Evolutionary conservation across 2,329 filamentous ascomycete species (phyloP), one percentile per base, ranked within the genome.

Genomic region (Colletotrichum orchidophilum): DNA sequence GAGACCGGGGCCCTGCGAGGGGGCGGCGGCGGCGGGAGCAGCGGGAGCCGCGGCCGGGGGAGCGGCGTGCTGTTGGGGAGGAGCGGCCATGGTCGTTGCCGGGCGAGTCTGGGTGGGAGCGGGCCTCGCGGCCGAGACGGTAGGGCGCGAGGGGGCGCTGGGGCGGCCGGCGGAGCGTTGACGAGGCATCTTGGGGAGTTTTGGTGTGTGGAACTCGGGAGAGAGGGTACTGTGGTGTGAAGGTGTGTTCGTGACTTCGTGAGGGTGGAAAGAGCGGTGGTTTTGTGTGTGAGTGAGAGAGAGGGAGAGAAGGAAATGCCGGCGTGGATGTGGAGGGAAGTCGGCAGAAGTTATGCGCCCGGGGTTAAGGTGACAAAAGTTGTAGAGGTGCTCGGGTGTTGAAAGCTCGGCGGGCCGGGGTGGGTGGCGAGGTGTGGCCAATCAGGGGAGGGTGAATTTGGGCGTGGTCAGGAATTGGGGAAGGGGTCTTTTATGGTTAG

Each of bases 1-100:
- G 12, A 99, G 88, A 74, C 96, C 96, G 5, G 94, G 92, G 31
- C 95, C 94, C 75, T 92, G 87, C 64, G 89, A 88, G 64, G 83
- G 81, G 57, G 86, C 81, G 29, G 84, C 82, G 59, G 83, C 83
- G 63, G 83, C 81, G 70, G 86, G 86, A 61, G 89, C 87, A 66
- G 89, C 39, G 39, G 39, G 83, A 63, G 85, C 79, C 73, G 76
- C 80, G 72, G 77, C 79, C 68, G 78, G 78, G 35, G 68, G 66
- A 55, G 67, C 70, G 42, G 78, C 72, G 72, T 82, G 78, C 75
- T 87, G 86, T 67, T 86, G 81, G 57, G 81, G 78, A 73, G 83
- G 79, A 65, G 86, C 83, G 73, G 89, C 88, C 77, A 92, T 88
- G 74, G 94, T 94, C 69, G 92, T 87, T 76, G 93, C 90, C 80